Conservation (phyloP, 257 asterid species). For the Penstemon davidsonii region DNA sequence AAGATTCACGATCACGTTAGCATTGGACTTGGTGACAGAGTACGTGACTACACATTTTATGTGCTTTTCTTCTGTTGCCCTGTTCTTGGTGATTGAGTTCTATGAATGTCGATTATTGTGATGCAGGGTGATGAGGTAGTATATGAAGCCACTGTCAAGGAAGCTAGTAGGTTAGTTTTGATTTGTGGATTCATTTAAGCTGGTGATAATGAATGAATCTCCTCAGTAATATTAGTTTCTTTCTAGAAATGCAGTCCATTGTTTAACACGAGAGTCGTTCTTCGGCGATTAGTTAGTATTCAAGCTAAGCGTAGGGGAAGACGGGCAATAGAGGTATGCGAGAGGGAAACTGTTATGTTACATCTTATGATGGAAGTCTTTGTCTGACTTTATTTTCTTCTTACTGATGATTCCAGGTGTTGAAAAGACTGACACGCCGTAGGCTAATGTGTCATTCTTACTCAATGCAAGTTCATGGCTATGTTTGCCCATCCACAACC, state of each 20-base stretch:
- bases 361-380: not conserved
- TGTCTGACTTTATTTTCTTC: constrained; percentile 25
- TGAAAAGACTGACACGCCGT: constrained; percentile 72
- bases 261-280: constrained; percentile 74
- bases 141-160: constrained; percentile 80
- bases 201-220: constrained; percentile 8
- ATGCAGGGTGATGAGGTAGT: constrained; percentile 80
- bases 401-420: constrained; percentile 49
- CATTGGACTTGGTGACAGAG: constrained; percentile 81
- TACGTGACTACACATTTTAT: constrained; percentile 28
- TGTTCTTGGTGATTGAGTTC: not conserved
- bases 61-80: not conserved
- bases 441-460: constrained; percentile 82
- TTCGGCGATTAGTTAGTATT: constrained; percentile 55
- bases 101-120: constrained; percentile 17
- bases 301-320: constrained; percentile 92
- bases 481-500: constrained; percentile 66
- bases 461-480: constrained; percentile 95
- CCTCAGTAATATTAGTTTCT: constrained; percentile 25
- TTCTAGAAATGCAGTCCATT: constrained; percentile 70
- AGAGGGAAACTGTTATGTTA: constrained; percentile 3
- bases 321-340: constrained; percentile 84
- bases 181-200: constrained; percentile 13
- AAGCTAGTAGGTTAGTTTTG: constrained; percentile 61
- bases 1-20: constrained; percentile 68